Conservation (phyloP, 1,284 basidiomycete genomes). For the Puccinia brachypodii region DNA sequence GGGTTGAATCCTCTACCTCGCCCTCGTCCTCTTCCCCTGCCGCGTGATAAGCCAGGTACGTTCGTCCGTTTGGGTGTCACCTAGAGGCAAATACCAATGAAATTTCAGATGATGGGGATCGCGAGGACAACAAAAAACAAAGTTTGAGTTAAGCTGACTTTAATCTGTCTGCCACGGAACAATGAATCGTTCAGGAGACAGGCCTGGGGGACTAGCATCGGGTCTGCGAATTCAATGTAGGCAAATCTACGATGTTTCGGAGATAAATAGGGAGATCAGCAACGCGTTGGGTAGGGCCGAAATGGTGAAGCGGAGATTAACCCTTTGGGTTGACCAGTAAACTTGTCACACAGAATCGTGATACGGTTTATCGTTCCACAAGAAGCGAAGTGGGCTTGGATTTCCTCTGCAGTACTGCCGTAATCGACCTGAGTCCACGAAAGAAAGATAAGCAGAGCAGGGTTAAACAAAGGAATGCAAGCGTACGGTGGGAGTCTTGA, state of each 20-base stretch:
- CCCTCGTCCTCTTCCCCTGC: constrained; percentile 57
- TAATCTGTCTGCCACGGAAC: constrained; percentile 88
- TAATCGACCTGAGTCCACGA: constrained; percentile 79
- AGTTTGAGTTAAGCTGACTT: constrained; percentile 63
- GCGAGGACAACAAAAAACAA: constrained; percentile 8
- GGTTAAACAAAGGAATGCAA: not conserved
- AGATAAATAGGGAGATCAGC: not conserved
- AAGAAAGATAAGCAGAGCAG: not conserved
- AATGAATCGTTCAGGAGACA: constrained; percentile 92
- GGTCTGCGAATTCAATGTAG: constrained; percentile 97
- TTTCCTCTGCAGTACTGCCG: constrained; percentile 93
- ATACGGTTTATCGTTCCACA: constrained; percentile 99
- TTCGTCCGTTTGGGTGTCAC: constrained; percentile 91
- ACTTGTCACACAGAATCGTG: constrained; percentile 99
- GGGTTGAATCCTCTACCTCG: constrained; percentile 43
- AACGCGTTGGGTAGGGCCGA: not conserved
- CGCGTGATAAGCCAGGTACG: constrained; percentile 70
- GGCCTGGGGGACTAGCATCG: constrained; percentile 88
- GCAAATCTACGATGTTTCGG: constrained; percentile 72
- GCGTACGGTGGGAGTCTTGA: not conserved
- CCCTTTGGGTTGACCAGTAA: constrained; percentile 99
- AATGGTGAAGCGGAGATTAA: constrained; percentile 59
- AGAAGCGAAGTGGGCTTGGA: constrained; percentile 94
- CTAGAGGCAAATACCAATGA: constrained; percentile 59
- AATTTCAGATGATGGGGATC: constrained; percentile 1